A percentile compares a stretch with the other conserved stretches of the same genome.
Evolutionary conservation across 371 early-diverging fungal species (phyloP).

Genomic region (Homolaphlyctis polyrhiza): DNA sequence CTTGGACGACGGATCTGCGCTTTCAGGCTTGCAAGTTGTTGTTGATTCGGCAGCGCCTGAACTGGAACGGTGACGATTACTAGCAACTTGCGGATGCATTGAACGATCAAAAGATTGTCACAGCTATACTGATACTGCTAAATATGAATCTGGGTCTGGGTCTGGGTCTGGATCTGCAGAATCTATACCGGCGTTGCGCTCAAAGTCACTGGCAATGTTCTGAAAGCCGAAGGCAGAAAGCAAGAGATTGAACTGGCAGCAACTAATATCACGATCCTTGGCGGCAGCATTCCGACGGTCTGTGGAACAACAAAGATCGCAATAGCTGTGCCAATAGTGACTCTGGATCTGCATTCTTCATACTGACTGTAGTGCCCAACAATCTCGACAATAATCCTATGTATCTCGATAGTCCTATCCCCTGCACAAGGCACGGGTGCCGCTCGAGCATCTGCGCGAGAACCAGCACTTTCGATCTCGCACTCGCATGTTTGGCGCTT

Average conservation of each 20-base stretch:
- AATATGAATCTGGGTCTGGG: not conserved
- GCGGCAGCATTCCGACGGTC: slow-evolving; percentile 63
- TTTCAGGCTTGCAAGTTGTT: slow-evolving; percentile 70
- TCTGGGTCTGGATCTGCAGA: not conserved
- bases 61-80: slow-evolving; percentile 5
- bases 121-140: too few relatives aligned
- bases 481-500: slow-evolving; percentile 68
- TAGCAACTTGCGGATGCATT: too few relatives aligned
- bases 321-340: not conserved
- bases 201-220: not conserved
- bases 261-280: slow-evolving; percentile 49
- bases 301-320: not conserved
- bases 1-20: slow-evolving; percentile 69
- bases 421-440: slow-evolving; percentile 80
- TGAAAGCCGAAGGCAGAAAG: not conserved
- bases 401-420: slow-evolving; percentile 63
- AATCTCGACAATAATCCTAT: not conserved
- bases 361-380: not conserved
- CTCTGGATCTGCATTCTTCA: too few relatives aligned
- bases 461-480: slow-evolving; percentile 75
- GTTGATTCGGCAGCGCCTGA: slow-evolving; percentile 37
- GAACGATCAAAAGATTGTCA: too few relatives aligned
- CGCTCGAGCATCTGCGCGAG: slow-evolving; percentile 73
- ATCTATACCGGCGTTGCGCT: not conserved
- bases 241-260: slow-evolving; percentile 74